Evolutionary conservation across 306 rosid species (phyloP), one percentile per base, ranked within the genome.

Genomic region (Psophocarpus tetragonolobus): DNA sequence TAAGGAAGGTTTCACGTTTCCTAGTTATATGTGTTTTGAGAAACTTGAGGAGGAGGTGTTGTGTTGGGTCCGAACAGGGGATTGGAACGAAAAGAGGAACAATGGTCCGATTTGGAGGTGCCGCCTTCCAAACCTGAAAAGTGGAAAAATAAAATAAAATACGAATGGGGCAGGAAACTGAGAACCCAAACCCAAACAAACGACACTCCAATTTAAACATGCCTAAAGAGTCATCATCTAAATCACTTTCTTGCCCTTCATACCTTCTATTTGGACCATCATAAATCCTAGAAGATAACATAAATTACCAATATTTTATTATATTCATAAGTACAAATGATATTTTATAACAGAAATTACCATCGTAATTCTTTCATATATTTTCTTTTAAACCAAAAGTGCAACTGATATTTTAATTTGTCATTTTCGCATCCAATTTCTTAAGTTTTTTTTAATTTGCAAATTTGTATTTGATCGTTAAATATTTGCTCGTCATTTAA

Each of bases 41-140:
- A 47, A 68, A 82, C 41, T 71, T 44, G 10, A 30, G 35, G 17
- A 0, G 45, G 54, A 70, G 60, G 61, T 23, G 77, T 23, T 63
- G 45, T 45, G 77, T 23, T 39, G 47, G 76, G 38, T 44, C 17
- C 35, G 8, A 70, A 81, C 3, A 8, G 47, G 48, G 33, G 66
- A 50, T 30, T 51, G 9, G 42, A 23, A 41, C 15, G 2, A 3
- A 39, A 53, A 72, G 9, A 17, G 26, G 42, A 70, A 72, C 66
- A 82, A 69, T 75, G 68, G 86, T 83, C 72, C 13, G 69, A 69
- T 80, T 53, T 67, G 62, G 79, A 4, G 78, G 80, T 45, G 74
- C 80, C 85, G 91, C 84, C 81, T 79, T 66, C 92, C 91, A 87
- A 88, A 85, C 67, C 84, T 72, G 85, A 64, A 80, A 53, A 51